phyloP scores from a whole-genome alignment of 192 early-diverging fungal genomes.

The Entomortierella lignicola region DNA sequence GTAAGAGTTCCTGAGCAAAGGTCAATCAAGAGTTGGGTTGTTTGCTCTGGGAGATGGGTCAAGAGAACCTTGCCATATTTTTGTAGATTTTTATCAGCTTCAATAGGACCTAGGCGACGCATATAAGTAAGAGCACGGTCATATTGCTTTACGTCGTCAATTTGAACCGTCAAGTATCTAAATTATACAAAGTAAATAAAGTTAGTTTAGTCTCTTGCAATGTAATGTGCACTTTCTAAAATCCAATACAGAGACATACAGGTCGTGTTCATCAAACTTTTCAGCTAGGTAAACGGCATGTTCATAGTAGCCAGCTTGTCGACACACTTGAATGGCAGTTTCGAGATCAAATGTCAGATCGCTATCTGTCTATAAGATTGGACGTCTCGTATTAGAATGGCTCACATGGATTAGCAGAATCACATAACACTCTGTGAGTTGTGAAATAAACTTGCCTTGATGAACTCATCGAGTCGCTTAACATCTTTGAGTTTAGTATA shows the following conservation, averaged over 20 bases:
- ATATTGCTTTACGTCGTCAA: constrained; percentile 90
- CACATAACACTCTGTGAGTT: too few species aligned
- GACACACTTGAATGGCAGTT: constrained; percentile 93
- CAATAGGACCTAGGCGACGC: constrained; percentile 61
- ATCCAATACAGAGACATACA: constrained; percentile 52
- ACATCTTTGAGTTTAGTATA: constrained; percentile 96
- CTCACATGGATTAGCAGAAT: too few species aligned
- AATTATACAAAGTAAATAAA: neutral
- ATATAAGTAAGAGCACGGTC: constrained; percentile 83
- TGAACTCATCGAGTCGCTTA: constrained; percentile 86
- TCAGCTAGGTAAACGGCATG: constrained; percentile 94
- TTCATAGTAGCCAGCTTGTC: constrained; percentile 88
- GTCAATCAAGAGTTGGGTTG: constrained; percentile 67
- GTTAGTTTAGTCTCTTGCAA: neutral
- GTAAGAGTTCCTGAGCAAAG: constrained; percentile 61
- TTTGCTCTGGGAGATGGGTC: constrained; percentile 63
- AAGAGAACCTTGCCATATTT: constrained; percentile 69
- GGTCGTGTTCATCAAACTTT: constrained; percentile 83
- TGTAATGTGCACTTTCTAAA: neutral
- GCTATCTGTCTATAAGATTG: constrained; percentile 69
- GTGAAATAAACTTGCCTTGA: constrained; percentile 64
- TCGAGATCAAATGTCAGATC: constrained; percentile 93
- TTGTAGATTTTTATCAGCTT: constrained; percentile 68
- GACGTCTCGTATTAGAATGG: too few species aligned
- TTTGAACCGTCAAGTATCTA: constrained; percentile 87